A percentile compares a stretch with the other conserved stretches of the same genome.
phyloP scores from a whole-genome alignment of 805 yeast species.

The Nakazawaea anatomiae region DNA sequence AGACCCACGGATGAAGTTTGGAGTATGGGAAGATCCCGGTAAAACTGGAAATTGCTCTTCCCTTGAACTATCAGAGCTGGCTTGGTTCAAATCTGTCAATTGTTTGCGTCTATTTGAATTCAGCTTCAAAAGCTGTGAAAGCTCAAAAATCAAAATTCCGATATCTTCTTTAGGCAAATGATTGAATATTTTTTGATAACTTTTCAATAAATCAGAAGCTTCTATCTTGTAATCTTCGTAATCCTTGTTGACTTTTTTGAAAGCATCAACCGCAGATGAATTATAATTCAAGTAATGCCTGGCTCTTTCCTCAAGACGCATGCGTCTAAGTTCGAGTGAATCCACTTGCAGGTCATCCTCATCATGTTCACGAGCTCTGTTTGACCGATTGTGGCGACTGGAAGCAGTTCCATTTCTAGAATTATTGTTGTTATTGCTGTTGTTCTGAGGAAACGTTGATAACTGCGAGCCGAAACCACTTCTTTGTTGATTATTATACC shows the following conservation, averaged over 20 bases:
- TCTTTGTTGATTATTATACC: conserved; percentile 15
- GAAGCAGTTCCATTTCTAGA: conserved; percentile 16
- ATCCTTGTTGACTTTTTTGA: conserved; percentile 40
- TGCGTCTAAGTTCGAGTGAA: conserved; percentile 41
- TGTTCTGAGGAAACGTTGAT: conserved; percentile 42
- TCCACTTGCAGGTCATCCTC: conserved; percentile 25
- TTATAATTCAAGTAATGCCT: conserved; percentile 66
- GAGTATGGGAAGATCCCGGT: conserved; percentile 19
- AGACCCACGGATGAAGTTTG: conserved; percentile 18
- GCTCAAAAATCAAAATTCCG: conserved; percentile 51
- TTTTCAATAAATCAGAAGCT: conserved; percentile 39
- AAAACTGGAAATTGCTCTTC: conserved; percentile 47
- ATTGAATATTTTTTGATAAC: conserved; percentile 45
- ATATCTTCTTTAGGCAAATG: conserved; percentile 39
- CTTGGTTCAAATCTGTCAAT: conserved; percentile 25
- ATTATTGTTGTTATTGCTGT: conserved; percentile 12
- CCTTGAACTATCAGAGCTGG: conserved; percentile 18
- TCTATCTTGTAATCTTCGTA: conserved; percentile 41
- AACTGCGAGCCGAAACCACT: conserved; percentile 52
- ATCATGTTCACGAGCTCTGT: neutral
- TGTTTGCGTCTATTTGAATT: conserved; percentile 38
- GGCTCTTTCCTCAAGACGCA: conserved; percentile 79
- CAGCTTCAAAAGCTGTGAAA: conserved; percentile 48
- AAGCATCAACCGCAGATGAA: conserved; percentile 37
- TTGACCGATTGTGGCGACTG: conserved; percentile 6